Evolutionary conservation across 164 flowering plant species (phyloP).

Genomic region (Amborella trichopoda): DNA sequence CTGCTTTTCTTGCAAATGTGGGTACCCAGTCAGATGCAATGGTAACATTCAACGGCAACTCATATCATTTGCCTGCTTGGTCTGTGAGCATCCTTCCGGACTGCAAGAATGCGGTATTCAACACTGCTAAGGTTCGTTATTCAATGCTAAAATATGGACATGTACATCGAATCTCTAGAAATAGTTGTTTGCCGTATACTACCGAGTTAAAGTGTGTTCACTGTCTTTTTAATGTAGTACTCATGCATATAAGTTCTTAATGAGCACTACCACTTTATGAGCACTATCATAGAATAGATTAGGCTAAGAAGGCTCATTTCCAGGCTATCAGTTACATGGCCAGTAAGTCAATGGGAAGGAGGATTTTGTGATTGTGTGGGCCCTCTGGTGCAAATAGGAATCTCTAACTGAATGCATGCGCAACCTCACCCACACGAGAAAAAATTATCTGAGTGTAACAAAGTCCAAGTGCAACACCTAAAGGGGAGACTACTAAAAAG

Average conservation of each 20-base stretch:
- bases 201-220: too few species aligned
- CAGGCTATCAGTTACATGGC: too few species aligned
- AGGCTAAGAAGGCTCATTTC: too few species aligned
- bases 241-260: not conserved
- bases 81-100: constrained; percentile 99
- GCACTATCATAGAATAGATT: not conserved
- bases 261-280: not conserved
- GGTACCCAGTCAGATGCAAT: constrained; percentile 58
- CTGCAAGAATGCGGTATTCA: constrained; percentile 85
- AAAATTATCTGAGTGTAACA: too few species aligned
- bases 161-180: not conserved
- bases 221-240: not conserved
- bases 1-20: constrained; percentile 86
- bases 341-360: too few species aligned
- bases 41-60: constrained; percentile 70
- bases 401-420: too few species aligned
- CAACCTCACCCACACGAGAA: too few species aligned
- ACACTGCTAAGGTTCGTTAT: constrained; percentile 79
- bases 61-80: constrained; percentile 89
- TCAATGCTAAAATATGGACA: not conserved
- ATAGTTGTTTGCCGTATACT: not conserved
- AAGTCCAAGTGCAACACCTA: too few species aligned
- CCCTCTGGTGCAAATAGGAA: too few species aligned
- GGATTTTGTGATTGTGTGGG: too few species aligned
- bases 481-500: too few species aligned